Percentiles rank a stretch among this genome's conserved stretches.
phyloP scores from a whole-genome alignment of 805 yeast species.

The Spathaspora gorwiae region DNA sequence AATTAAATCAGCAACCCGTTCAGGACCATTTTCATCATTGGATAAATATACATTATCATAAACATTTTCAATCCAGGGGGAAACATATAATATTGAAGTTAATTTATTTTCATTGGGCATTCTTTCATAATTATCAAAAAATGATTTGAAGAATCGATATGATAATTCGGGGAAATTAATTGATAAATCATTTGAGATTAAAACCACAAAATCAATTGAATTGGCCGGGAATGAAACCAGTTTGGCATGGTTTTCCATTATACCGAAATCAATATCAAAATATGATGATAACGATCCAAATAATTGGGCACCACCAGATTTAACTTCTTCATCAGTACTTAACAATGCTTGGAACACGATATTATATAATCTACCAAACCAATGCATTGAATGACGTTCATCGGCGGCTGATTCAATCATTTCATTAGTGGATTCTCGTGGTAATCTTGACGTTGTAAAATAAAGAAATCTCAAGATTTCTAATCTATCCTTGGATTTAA shows the following conservation, averaged over 20 bases:
- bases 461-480: constrained; percentile 71
- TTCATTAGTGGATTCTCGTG: constrained; percentile 24
- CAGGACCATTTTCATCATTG: constrained; percentile 57
- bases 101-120: constrained; percentile 29
- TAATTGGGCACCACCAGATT: constrained; percentile 59
- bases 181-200: constrained; percentile 57
- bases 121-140: constrained; percentile 38
- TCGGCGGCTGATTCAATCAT: constrained; percentile 16
- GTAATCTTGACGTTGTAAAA: constrained; percentile 55
- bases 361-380: constrained; percentile 60
- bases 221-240: constrained; percentile 68
- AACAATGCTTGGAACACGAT: constrained; percentile 66
- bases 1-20: constrained; percentile 54
- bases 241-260: constrained; percentile 48
- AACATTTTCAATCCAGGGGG: constrained; percentile 75
- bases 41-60: constrained; percentile 51
- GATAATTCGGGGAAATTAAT: constrained; percentile 54
- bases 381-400: constrained; percentile 17
- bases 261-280: constrained; percentile 58
- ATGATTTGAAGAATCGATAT: constrained; percentile 53
- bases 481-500: constrained; percentile 32
- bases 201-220: constrained; percentile 54
- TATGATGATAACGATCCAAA: constrained; percentile 58
- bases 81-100: constrained; percentile 47
- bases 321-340: constrained; percentile 53